A percentile compares a stretch with the other conserved stretches of the same genome.
These are phyloP conservation scores for Fibroporia radiculosa DNA, from an alignment of 768 basidiomycete species.

Conservation along the genomic window DNA sequence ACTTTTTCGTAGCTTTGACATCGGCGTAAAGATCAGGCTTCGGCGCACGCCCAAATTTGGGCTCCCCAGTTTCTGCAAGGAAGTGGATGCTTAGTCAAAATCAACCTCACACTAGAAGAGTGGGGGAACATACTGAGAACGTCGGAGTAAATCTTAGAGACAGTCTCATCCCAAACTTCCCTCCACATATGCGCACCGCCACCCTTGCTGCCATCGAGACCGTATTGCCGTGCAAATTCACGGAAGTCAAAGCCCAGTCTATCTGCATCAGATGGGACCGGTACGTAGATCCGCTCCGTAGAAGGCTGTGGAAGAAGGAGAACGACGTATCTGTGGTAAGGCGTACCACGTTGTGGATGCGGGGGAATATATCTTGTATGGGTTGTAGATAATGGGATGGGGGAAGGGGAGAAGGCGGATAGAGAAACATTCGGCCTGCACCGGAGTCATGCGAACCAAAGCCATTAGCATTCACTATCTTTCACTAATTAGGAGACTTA, in stretches of 20 bases:
- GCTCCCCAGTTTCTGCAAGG: constrained; percentile 39
- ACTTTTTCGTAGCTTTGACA: constrained; percentile 42
- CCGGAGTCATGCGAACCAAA: constrained; percentile 5
- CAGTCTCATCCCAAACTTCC: constrained; percentile 62
- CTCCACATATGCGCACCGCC: constrained; percentile 84
- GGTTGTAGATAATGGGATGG: constrained; percentile 32
- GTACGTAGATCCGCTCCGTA: constrained; percentile 20
- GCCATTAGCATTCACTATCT: too few species aligned
- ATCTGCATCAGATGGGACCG: constrained; percentile 17
- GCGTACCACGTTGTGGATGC: constrained; percentile 83
- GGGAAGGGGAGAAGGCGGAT: constrained; percentile 41
- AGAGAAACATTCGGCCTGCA: constrained; percentile 76
- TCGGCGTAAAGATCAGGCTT: constrained; percentile 50
- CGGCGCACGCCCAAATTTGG: constrained; percentile 44
- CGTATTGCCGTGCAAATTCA: constrained; percentile 48
- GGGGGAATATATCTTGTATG: constrained; percentile 84
- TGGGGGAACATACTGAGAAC: constrained; percentile 50
- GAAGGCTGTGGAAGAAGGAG: constrained; percentile 68
- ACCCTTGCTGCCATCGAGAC: constrained; percentile 44
- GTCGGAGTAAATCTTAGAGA: constrained; percentile 57
- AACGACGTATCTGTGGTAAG: constrained; percentile 83
- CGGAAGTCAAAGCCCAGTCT: constrained; percentile 63
- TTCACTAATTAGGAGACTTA: constrained; percentile 40
- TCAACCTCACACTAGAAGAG: constrained; percentile 4
- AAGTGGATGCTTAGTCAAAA: constrained; percentile 7